Evolutionary conservation across 768 basidiomycete genomes (phyloP), one percentile per base, ranked within the genome.

Genomic region (Leucosporidium creatinivorum): DNA sequence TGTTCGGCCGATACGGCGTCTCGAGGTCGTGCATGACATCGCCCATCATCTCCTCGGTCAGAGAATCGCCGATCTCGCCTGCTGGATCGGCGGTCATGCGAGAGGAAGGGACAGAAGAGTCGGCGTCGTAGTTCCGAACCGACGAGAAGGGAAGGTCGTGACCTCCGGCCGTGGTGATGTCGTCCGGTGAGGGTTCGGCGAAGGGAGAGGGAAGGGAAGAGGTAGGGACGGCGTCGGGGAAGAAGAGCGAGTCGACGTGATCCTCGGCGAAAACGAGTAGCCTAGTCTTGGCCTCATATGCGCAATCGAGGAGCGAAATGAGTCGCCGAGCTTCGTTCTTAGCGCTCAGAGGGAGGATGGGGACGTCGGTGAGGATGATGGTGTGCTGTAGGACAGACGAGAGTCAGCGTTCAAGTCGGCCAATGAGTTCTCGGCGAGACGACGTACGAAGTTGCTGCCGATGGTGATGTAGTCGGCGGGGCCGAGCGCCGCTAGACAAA

Each of bases 291-390:
- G 74, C 63, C 57, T 74, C 75, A 65, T 75, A 65, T 65, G 48
- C 28, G 50, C 19, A 85, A 72, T 86, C 85, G 30, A 86, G 81
- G 57, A 85, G 80, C 21, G 83, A 85, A 67, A 85, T 86, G 73
- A 85, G 82, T 4, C 84, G 79, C 17, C 85, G 77, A 2, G 84
- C 84, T 74, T 85, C 83, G 75, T 86, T 83, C 78, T 85, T 86
- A 39, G 80, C 78, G 9, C 81, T 80, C 9, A 85, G 77, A 21
- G 78, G 78, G 1, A 85, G 78, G 25, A 82, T 65, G 0, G 84
- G 84, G n/a, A 85, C 81, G 39, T 81, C 75, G 47, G 81, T 80
- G 51, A 85, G 79, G 65, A 81, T 79, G 63, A 85, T 75, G n/a
- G 82, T 83, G 65, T 81, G 79, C 70, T 72, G 55, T 18, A 23